Evolutionary conservation across 352 stramenopile genomes (phyloP).

Genomic region (Globisporangium paroecandrum): DNA sequence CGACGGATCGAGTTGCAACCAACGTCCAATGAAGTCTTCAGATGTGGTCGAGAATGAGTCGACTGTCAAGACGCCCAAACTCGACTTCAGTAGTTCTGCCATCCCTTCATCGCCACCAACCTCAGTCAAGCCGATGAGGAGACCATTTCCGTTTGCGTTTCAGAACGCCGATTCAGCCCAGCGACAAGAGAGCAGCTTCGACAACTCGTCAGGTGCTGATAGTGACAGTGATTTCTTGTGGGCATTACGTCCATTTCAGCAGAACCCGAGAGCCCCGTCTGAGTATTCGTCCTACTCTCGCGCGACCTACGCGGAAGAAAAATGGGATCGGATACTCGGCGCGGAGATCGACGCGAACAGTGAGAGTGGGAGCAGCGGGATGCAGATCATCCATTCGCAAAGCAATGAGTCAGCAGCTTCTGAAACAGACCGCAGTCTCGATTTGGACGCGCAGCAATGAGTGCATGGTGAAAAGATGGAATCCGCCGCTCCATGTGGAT

Average conservation of each 20-base stretch:
- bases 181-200: background rate
- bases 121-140: slow-evolving; percentile 6
- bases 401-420: slow-evolving; percentile 6
- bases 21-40: background rate
- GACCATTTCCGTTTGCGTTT: slow-evolving; percentile 11
- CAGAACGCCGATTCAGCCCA: background rate
- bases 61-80: background rate
- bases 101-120: background rate
- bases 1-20: slow-evolving; percentile 23
- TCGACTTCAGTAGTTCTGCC: background rate
- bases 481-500: background rate
- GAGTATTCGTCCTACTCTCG: slow-evolving; percentile 21
- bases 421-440: slow-evolving; percentile 4
- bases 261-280: slow-evolving; percentile 14
- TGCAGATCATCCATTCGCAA: slow-evolving; percentile 12
- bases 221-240: slow-evolving; percentile 16
- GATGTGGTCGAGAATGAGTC: background rate
- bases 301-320: slow-evolving; percentile 50
- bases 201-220: slow-evolving; percentile 6
- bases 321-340: slow-evolving; percentile 71
- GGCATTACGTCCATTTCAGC: slow-evolving; percentile 13
- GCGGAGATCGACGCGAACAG: slow-evolving; percentile 27
- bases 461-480: slow-evolving; percentile 2
- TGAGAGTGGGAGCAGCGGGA: slow-evolving; percentile 7
- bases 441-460: slow-evolving; percentile 3